phyloP scores from a whole-genome alignment of 371 early-diverging fungal species.

The Batrachochytrium dendrobatidis region DNA sequence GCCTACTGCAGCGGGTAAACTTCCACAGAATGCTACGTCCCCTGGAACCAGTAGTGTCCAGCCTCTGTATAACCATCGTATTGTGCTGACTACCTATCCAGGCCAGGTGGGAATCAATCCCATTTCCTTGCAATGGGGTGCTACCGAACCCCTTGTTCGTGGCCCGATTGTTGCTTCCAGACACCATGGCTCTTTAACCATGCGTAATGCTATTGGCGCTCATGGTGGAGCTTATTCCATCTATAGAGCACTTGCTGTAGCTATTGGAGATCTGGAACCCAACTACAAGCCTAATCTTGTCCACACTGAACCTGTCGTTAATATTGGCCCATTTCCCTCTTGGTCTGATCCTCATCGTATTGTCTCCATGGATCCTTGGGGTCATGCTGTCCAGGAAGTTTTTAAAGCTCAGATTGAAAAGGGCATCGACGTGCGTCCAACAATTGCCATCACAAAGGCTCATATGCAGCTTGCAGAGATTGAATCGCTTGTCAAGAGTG shows the following conservation, averaged over 20 bases:
- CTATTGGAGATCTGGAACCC: conserved; percentile 79
- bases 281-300: conserved; percentile 80
- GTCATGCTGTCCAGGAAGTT: conserved; percentile 63
- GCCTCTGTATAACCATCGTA: conserved; percentile 37
- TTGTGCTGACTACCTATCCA: conserved; percentile 69
- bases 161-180: conserved; percentile 88
- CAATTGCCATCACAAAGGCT: conserved; percentile 90
- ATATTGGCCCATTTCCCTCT: conserved; percentile 73
- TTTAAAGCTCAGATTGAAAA: conserved; percentile 57
- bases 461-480: conserved; percentile 92
- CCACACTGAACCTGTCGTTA: conserved; percentile 80
- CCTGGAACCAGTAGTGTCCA: not conserved
- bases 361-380: conserved; percentile 92
- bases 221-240: conserved; percentile 92
- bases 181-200: conserved; percentile 64
- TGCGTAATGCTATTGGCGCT: conserved; percentile 88
- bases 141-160: conserved; percentile 59
- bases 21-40: too few relatives aligned
- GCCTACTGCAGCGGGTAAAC: too few relatives aligned
- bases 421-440: conserved; percentile 84
- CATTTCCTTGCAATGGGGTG: conserved; percentile 78
- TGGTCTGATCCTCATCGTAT: conserved; percentile 88
- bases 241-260: conserved; percentile 87
- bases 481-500: conserved; percentile 63
- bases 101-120: conserved; percentile 82